These are phyloP conservation scores for Scenedesmus sp. DNA, from an alignment of 163 green algal species.

Conservation along the genomic window DNA sequence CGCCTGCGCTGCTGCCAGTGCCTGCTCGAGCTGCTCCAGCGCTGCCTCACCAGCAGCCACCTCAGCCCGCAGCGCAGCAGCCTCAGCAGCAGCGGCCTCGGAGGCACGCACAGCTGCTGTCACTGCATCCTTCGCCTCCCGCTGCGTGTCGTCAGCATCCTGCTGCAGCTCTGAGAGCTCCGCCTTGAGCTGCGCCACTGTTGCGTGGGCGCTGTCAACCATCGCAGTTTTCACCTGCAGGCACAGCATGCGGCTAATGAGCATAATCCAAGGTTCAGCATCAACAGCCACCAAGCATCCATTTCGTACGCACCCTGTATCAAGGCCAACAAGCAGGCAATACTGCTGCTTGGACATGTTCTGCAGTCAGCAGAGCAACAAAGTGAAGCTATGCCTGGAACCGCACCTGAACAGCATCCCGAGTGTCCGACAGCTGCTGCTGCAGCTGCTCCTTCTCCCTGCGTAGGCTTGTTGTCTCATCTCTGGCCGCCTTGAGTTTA, in stretches of 20 bases:
- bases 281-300: neutral
- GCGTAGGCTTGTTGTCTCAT: slow-evolving; percentile 54
- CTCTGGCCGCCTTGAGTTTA: slow-evolving; percentile 46
- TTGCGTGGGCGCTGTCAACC: slow-evolving; percentile 83
- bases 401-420: slow-evolving; percentile 76
- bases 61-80: slow-evolving; percentile 45
- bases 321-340: neutral
- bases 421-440: slow-evolving; percentile 56
- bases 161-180: slow-evolving; percentile 61
- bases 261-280: neutral
- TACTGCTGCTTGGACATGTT: neutral
- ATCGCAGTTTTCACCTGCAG: slow-evolving; percentile 82
- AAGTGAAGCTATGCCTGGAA: neutral
- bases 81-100: slow-evolving; percentile 37
- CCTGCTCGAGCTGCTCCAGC: slow-evolving; percentile 37
- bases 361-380: neutral
- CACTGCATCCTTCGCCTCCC: slow-evolving; percentile 59
- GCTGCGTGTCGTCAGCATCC: slow-evolving; percentile 65
- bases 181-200: slow-evolving; percentile 72
- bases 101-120: slow-evolving; percentile 8
- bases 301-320: neutral
- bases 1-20: slow-evolving; percentile 30
- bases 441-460: slow-evolving; percentile 54
- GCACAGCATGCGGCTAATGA: neutral
- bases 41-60: slow-evolving; percentile 50